Evolutionary conservation across 345 rosid genomes (phyloP).

Genomic region (Arabidopsis suecica): DNA sequence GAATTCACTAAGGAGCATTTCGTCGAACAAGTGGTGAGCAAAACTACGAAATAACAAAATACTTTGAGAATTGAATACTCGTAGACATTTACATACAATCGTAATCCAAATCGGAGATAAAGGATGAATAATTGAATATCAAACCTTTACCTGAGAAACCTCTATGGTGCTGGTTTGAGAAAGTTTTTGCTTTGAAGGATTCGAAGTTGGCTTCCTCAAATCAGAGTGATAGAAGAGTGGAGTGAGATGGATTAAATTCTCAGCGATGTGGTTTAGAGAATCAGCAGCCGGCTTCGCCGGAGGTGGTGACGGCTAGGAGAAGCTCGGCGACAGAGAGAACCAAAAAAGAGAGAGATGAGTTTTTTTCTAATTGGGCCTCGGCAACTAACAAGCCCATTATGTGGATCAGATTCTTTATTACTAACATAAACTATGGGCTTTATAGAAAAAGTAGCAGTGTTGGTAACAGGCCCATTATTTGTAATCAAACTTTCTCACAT

Average conservation of each 20-base stretch:
- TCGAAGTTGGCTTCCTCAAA: background rate
- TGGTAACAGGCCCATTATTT: too few species aligned
- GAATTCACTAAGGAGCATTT: slow-evolving; percentile 12
- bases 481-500: background rate
- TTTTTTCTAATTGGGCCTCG: background rate
- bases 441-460: background rate
- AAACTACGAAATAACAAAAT: background rate
- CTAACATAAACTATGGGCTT: background rate
- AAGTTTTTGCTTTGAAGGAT: background rate
- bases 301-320: background rate
- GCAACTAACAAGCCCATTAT: background rate
- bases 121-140: background rate
- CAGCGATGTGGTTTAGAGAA: background rate
- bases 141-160: background rate
- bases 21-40: slow-evolving; percentile 25
- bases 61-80: background rate
- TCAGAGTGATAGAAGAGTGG: background rate
- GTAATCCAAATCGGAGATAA: too few species aligned
- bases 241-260: background rate
- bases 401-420: background rate
- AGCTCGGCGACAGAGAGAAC: background rate
- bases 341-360: background rate
- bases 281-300: background rate
- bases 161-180: background rate
- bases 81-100: background rate